phyloP scores from a whole-genome alignment of 176 grass and related monocot species.

The Cocos nucifera region DNA sequence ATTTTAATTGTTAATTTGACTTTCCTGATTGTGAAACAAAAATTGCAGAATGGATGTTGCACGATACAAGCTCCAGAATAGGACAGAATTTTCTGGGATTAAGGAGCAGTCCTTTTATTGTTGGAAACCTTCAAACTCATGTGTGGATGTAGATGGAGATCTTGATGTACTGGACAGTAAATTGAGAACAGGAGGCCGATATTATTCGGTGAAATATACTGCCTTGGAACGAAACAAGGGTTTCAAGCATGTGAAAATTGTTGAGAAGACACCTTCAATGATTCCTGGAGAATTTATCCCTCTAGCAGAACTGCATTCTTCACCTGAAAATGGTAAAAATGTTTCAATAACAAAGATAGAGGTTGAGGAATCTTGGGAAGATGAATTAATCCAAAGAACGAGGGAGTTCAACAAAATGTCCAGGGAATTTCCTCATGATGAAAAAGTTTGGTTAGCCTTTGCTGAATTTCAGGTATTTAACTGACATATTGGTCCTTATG shows the following conservation, averaged over 20 bases:
- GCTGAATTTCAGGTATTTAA: slow-evolving; percentile 86
- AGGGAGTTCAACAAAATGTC: slow-evolving; percentile 87
- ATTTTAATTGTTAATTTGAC: background rate
- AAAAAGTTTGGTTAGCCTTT: slow-evolving; percentile 82
- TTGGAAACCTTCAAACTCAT: slow-evolving; percentile 26
- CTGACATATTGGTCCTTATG: background rate
- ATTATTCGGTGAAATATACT: slow-evolving; percentile 63
- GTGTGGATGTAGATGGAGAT: slow-evolving; percentile 60
- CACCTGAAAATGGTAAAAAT: slow-evolving; percentile 26
- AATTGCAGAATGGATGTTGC: slow-evolving; percentile 89
- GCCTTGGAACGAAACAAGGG: slow-evolving; percentile 57
- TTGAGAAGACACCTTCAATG: slow-evolving; percentile 34
- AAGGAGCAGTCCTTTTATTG: slow-evolving; percentile 31
- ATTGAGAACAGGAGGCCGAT: slow-evolving; percentile 55
- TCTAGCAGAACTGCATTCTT: slow-evolving; percentile 25
- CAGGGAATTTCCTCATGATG: slow-evolving; percentile 71
- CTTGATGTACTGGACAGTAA: slow-evolving; percentile 63
- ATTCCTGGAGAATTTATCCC: slow-evolving; percentile 66
- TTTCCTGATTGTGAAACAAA: slow-evolving; percentile 29
- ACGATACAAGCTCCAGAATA: slow-evolving; percentile 64
- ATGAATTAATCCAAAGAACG: slow-evolving; percentile 81
- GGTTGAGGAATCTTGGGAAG: slow-evolving; percentile 90
- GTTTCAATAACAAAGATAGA: slow-evolving; percentile 21
- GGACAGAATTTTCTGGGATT: slow-evolving; percentile 25
- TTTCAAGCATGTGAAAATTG: slow-evolving; percentile 75